Base-by-base conservation (phyloP, 2,329 filamentous ascomycete genomes). In the Fusarium sp. region DNA sequence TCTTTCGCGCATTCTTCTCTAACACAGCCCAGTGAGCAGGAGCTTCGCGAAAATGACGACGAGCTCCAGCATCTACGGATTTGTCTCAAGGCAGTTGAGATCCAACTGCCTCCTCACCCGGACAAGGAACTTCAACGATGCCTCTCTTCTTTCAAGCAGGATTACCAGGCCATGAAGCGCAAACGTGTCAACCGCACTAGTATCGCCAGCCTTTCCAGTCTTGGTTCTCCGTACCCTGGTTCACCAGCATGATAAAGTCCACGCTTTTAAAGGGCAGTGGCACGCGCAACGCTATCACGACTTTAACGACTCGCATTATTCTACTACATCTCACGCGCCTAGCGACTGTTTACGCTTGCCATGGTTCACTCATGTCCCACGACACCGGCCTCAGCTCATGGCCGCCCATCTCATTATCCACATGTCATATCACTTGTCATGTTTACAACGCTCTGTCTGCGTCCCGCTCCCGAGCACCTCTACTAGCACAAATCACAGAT, bases 51-150 rank as follows among this genome's bases (percentile, higher is more conserved):
- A 74, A 87, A 87, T 76, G 88, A 91, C 70, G 87, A 89, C 44
- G 90, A 92, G 77, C 84, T 92, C 31, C 85, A 88, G 51, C 89
- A 89, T 77, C 85, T 91, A 46, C 88, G 89, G 66, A 88, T 93
- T 69, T 87, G 89, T 77, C 84, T 91, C 70, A 89, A 90, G 72
- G 89, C 88, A 24, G 87, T 92, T 73, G 89, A 92, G 82, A 87
- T 90, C 20, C 88, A 90, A 73, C 87, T 87, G 77, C 83, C 87
- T 6, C 80, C 84, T 49, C 85, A 86, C 66, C 84, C 85, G 3
- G 88, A 91, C 78, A 83, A 85, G 31, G 89, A 91, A 67, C 85
- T 92, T 36, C 83, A 86, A 69, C 85, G 87, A 70, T 90, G 88
- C 79, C 91, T 92, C 71, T 82, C 85, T 67, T 86, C 86, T 71